Conservation (phyloP, 768 basidiomycete genomes). For the Boletus rubropictus region DNA sequence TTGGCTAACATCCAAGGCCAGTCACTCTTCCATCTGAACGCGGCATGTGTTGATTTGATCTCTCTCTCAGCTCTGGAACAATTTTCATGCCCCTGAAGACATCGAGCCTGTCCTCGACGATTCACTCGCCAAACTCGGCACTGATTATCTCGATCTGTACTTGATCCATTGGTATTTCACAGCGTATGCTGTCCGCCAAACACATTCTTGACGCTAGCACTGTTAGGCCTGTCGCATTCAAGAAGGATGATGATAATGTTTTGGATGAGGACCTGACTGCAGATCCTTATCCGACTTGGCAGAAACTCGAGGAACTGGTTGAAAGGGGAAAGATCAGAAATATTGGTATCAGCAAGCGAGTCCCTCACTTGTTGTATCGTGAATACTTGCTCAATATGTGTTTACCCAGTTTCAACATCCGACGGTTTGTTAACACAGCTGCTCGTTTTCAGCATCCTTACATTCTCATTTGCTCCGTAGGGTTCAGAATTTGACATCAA, state of each 20-base stretch:
- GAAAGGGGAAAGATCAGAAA: slow-evolving; percentile 71
- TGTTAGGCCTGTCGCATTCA: slow-evolving; percentile 61
- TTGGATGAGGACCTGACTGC: slow-evolving; percentile 54
- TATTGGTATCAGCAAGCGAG: slow-evolving; percentile 81
- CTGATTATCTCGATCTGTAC: slow-evolving; percentile 74
- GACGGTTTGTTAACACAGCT: slow-evolving; percentile 27
- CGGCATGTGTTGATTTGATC: neutral
- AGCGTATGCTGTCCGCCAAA: neutral
- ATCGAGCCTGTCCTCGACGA: slow-evolving; percentile 65
- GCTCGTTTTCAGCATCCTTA: neutral
- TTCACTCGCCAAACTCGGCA: slow-evolving; percentile 53
- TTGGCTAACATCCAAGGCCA: slow-evolving; percentile 61
- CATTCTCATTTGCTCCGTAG: slow-evolving; percentile 21
- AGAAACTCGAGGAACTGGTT: slow-evolving; percentile 73
- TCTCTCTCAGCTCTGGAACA: slow-evolving; percentile 58
- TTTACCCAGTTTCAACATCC: slow-evolving; percentile 51
- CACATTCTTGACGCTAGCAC: neutral
- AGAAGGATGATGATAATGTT: slow-evolving; percentile 44
- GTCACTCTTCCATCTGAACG: neutral
- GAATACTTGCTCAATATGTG: neutral
- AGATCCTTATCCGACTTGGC: slow-evolving; percentile 74
- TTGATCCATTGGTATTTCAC: slow-evolving; percentile 66
- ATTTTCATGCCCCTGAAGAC: slow-evolving; percentile 68
- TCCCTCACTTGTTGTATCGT: neutral
- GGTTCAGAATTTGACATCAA: slow-evolving; percentile 57